Evolutionary conservation across 768 basidiomycete genomes (phyloP).

Genomic region (Sporobolomyces phaffii): DNA sequence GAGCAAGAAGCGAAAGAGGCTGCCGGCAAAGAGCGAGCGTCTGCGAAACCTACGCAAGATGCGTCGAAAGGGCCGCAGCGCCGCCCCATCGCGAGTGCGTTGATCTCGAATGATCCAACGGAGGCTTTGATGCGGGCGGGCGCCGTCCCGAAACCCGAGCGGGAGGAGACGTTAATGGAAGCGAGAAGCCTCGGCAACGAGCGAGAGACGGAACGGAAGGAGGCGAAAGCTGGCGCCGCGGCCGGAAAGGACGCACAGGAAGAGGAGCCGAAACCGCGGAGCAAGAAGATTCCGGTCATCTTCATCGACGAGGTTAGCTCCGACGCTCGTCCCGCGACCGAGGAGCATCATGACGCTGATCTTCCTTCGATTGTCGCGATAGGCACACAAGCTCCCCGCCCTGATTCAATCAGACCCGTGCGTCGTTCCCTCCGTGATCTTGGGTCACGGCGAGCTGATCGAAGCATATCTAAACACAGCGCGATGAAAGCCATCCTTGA

Average conservation of each 20-base stretch:
- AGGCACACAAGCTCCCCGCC: conserved; percentile 57
- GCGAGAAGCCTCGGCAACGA: conserved; percentile 23
- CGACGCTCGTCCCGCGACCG: conserved; percentile 50
- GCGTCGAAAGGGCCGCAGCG: neutral
- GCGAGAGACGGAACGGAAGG: neutral
- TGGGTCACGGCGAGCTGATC: too few relatives aligned
- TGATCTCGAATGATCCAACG: conserved; percentile 9
- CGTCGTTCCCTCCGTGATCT: too few relatives aligned
- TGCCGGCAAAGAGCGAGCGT: neutral
- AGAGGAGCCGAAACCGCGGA: conserved; percentile 46
- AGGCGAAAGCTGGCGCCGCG: neutral
- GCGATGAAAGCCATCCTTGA: conserved; percentile 80
- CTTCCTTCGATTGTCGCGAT: neutral
- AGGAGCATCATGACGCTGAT: neutral
- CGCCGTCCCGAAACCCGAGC: neutral
- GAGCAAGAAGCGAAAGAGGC: neutral
- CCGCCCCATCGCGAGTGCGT: neutral
- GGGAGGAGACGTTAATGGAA: neutral
- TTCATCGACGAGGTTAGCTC: conserved; percentile 68
- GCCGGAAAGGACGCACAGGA: conserved; percentile 44
- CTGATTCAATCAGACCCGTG: conserved; percentile 4
- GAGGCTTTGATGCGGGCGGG: conserved; percentile 11
- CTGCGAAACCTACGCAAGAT: neutral
- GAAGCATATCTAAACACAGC: too few relatives aligned
- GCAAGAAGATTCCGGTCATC: conserved; percentile 70